Evolutionary conservation across 331 rosid genomes (phyloP).

Genomic region (Dryas integrifolia): DNA sequence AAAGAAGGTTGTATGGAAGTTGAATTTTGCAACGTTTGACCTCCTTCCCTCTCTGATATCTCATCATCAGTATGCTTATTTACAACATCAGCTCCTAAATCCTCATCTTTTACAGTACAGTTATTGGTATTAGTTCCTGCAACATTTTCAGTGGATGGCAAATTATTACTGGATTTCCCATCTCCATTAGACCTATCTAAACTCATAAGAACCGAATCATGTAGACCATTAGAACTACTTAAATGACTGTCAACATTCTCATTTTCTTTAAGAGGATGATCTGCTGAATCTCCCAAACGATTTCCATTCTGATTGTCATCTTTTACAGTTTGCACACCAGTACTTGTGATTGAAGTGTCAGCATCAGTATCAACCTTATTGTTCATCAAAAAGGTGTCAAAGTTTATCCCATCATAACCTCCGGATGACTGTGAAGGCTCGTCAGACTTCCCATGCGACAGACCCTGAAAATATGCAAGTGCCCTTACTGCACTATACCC

Average conservation of each 20-base stretch:
- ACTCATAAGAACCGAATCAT: conserved; percentile 21
- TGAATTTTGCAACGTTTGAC: conserved; percentile 36
- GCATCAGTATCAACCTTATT: conserved; percentile 41
- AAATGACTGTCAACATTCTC: conserved; percentile 30
- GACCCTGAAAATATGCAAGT: conserved; percentile 50
- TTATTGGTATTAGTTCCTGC: conserved; percentile 28
- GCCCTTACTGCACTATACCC: conserved; percentile 69
- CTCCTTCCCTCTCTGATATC: conserved; percentile 26
- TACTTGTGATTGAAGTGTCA: conserved; percentile 22
- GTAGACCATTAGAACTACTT: conserved; percentile 21
- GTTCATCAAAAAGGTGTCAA: conserved; percentile 40
- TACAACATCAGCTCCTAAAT: conserved; percentile 29
- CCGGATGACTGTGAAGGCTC: conserved; percentile 38
- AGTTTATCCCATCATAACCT: conserved; percentile 34
- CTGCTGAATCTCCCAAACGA: conserved; percentile 26
- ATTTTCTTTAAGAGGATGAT: conserved; percentile 24
- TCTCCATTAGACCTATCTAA: conserved; percentile 27
- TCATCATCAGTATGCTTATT: conserved; percentile 28
- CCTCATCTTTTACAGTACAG: conserved; percentile 32
- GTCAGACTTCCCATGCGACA: conserved; percentile 39
- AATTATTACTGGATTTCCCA: conserved; percentile 27
- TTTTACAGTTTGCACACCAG: conserved; percentile 26
- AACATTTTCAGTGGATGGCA: conserved; percentile 23
- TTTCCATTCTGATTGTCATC: conserved; percentile 23
- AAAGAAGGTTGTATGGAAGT: conserved; percentile 30